phyloP scores from a whole-genome alignment of 305 asterid species.

The Fraxinus greggii region DNA sequence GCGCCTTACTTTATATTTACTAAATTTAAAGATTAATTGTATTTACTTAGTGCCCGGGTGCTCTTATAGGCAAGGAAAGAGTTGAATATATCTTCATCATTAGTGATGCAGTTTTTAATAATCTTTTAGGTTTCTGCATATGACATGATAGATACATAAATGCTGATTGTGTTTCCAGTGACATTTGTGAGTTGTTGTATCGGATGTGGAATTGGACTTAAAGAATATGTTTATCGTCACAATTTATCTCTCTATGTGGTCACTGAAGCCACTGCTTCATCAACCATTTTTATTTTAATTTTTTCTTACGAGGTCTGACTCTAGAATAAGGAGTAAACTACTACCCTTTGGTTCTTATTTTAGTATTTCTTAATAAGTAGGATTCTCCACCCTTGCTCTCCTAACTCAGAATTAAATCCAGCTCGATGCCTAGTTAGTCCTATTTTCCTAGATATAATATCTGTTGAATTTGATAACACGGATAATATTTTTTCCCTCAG shows the following conservation, averaged over 20 bases:
- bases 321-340: not conserved
- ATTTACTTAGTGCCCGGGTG: not conserved
- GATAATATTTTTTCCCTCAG: slow-evolving; percentile 38
- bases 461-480: slow-evolving; percentile 1
- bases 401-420: not conserved
- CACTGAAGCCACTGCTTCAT: not conserved
- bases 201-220: not conserved
- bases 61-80: not conserved
- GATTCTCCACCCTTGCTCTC: not conserved
- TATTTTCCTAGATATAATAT: not conserved
- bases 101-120: not conserved
- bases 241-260: not conserved
- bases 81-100: not conserved
- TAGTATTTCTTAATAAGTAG: not conserved
- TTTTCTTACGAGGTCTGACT: not conserved
- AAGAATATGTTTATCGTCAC: not conserved
- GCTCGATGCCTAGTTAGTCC: not conserved
- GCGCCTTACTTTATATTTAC: not conserved
- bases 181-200: not conserved
- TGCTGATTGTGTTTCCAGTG: not conserved
- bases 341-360: not conserved
- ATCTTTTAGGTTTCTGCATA: not conserved
- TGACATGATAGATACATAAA: not conserved
- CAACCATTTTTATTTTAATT: not conserved
- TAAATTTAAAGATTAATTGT: not conserved